Evolutionary conservation across 2,329 filamentous ascomycete species (phyloP), one percentile per base, ranked within the genome.

Genomic region (Fusarium tjaetaba): DNA sequence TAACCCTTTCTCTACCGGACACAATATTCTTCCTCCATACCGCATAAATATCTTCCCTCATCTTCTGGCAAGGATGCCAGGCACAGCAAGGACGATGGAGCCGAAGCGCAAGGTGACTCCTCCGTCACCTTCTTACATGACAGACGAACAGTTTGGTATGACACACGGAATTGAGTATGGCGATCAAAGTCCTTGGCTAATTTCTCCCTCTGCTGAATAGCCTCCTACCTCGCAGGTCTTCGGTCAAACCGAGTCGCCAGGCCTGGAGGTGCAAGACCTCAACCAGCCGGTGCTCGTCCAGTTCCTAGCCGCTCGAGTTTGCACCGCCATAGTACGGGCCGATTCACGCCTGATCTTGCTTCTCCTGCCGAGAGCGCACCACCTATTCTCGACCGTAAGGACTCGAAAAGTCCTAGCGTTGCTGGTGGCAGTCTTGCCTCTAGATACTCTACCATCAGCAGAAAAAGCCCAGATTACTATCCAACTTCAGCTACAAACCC

Each of bases 211-310:
- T 63, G 32, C 45, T 60, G 43, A 73, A 69, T 82, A 94, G 93
- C 91, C 74, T 86, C 86, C 68, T 95, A 94, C 81, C 88, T 95
- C 41, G 86, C 91, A 75, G 89, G 91, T 74, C 88, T 96, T 41
- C 91, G 93, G 75, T 89, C 88, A 75, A 93, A 89, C 81, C 90
- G 91, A 58, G 85, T 90, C 63, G 86, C 88, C 41, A 88, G 93
- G 63, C 93, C 93, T 14, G 92, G 90, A 64, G 93, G 93, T 70
- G 92, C 92, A 56, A 87, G 93, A 73, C 92, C 93, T 68, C 88
- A 87, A 61, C 88, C 88, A 28, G 78, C 82, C 41, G 78, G 67
- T 73, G 82, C 63, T 74, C 80, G 80, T 59, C 76, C 73, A 75
- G 77, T 73, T 76, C 83, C 79, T 24, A 70, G 61, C 41, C 72